Evolutionary conservation across 2,329 filamentous ascomycete genomes (phyloP), one percentile per base, ranked within the genome.

Genomic region (Fusarium haematococcum): DNA sequence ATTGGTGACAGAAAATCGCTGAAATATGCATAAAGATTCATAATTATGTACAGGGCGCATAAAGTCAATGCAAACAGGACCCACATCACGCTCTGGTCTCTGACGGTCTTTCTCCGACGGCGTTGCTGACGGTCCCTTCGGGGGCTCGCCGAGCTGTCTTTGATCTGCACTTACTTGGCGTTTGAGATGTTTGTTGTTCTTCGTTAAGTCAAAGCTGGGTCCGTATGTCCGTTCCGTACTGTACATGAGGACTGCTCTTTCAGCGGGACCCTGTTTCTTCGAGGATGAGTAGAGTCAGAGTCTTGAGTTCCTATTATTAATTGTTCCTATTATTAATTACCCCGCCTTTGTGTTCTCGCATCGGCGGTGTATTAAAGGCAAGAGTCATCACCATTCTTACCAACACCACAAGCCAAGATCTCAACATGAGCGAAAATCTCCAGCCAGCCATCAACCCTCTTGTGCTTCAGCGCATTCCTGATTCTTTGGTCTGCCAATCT

Each of bases 401-500:
- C 4, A 25, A 57, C 32, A 37, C 32, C 5, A 37, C 2, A 25
- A 37, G 13, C 5, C n/a, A 25, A 33, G 5, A 37, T 57, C 32
- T 20, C 32, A 57, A 35, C 8, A 57, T 57, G 52, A 57, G 52
- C 16, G 13, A 18, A 13, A 23, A 6, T 14, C 8, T 18, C 11
- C 35, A 39, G 23, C 18, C n/a, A 6, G 8, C 13, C 5, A 37
- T 37, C 37, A 13, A 37, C 14, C n/a, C 32, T 11, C 14, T 33
- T 23, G 20, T 25, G n/a, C 32, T 57, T 7, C 30, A 33, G 7
- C 56, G 25, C 25, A 62, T 79, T 41, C 78, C 78, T 5, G 10
- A 67, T 11, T 60, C 45, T 14, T 43, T 64, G 8, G 56, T 74
- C 54, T 79, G 77, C 45, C 33, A 52, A 5, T 60, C 58, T 10